phyloP scores from a whole-genome alignment of 2,329 filamentous ascomycete genomes.

The Diaporthe citri region DNA sequence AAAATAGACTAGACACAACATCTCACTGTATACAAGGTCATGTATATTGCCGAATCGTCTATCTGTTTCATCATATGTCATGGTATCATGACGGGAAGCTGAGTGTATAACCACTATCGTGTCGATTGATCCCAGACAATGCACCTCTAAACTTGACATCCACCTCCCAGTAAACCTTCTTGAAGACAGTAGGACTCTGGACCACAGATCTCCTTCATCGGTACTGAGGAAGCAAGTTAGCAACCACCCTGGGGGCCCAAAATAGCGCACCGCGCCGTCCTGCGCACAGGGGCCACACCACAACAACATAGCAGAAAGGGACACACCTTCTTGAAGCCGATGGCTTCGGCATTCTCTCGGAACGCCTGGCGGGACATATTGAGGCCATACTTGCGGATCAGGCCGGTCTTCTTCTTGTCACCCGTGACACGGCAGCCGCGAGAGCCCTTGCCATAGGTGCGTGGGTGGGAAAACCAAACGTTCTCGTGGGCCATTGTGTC shows the following conservation, averaged over 20 bases:
- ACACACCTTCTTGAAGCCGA: slow-evolving; percentile 62
- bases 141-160: neutral
- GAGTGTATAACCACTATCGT: neutral
- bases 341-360: slow-evolving; percentile 62
- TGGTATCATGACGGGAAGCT: neutral
- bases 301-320: neutral
- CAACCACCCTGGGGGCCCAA: neutral
- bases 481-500: slow-evolving; percentile 68
- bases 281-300: neutral
- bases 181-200: neutral
- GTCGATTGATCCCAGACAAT: neutral
- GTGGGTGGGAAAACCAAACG: slow-evolving; percentile 87
- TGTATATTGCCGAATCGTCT: neutral
- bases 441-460: slow-evolving; percentile 84
- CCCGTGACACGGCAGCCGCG: slow-evolving; percentile 63
- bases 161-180: neutral
- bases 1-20: slow-evolving; percentile 27
- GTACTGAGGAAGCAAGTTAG: neutral
- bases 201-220: neutral
- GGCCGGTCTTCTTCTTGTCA: slow-evolving; percentile 83
- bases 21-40: slow-evolving; percentile 17
- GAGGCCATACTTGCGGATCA: slow-evolving; percentile 89
- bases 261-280: neutral
- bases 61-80: neutral
- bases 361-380: slow-evolving; percentile 71